phyloP scores from a whole-genome alignment of 108 stramenopile species.

The Cyclotella cryptica region DNA sequence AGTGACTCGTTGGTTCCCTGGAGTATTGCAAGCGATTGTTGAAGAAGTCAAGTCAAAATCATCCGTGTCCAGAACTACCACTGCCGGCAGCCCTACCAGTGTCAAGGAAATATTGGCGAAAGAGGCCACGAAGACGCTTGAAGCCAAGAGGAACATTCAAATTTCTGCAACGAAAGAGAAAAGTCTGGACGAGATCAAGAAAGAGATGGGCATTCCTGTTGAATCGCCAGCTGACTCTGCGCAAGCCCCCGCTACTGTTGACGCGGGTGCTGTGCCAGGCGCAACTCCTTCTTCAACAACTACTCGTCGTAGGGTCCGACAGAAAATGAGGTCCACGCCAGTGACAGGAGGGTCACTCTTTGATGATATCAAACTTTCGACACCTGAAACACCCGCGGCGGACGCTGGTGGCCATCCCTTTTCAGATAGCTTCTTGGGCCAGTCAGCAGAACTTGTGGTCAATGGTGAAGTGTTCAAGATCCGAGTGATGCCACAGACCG shows the following conservation, averaged over 20 bases:
- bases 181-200: conserved; percentile 65
- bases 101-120: conserved; percentile 56
- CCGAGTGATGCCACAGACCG: conserved; percentile 59
- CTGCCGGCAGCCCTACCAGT: conserved; percentile 4
- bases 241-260: conserved; percentile 3
- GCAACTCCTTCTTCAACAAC: conserved; percentile 12
- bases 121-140: conserved; percentile 60
- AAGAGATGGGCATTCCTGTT: conserved; percentile 45
- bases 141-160: conserved; percentile 58
- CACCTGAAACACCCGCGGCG: conserved; percentile 14
- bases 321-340: conserved; percentile 41
- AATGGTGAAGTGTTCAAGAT: conserved; percentile 72
- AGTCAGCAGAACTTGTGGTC: conserved; percentile 67
- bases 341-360: conserved; percentile 45
- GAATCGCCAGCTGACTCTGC: conserved; percentile 24
- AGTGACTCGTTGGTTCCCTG: conserved; percentile 82
- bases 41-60: conserved; percentile 65
- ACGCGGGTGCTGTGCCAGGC: neutral
- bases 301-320: conserved; percentile 40
- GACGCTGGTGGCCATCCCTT: conserved; percentile 10
- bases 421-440: conserved; percentile 10
- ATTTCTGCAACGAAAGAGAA: conserved; percentile 64
- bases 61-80: conserved; percentile 14
- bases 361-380: conserved; percentile 23
- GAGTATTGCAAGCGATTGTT: conserved; percentile 71